Conservation (phyloP, 768 basidiomycete species). For the Podaxis carcinomalis region DNA sequence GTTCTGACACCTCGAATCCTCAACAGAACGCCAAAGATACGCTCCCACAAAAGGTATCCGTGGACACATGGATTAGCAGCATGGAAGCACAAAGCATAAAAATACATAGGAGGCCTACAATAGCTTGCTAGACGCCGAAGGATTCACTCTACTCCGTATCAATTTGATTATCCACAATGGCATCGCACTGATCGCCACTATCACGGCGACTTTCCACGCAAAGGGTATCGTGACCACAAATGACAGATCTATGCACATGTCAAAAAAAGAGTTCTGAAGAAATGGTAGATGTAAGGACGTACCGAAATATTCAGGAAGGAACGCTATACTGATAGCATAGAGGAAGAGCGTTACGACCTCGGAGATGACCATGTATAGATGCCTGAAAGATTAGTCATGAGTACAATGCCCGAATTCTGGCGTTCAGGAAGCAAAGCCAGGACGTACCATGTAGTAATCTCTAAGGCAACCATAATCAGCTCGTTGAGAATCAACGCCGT, state of each 20-base stretch:
- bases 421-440: not conserved
- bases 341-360: constrained; percentile 86
- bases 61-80: not conserved
- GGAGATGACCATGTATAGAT: constrained; percentile 90
- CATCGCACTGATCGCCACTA: constrained; percentile 90
- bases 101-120: constrained; percentile 33
- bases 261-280: not conserved
- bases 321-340: constrained; percentile 87
- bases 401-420: not conserved
- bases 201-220: constrained; percentile 92
- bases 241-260: constrained; percentile 61
- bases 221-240: constrained; percentile 89
- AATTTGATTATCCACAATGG: constrained; percentile 90
- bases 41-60: not conserved
- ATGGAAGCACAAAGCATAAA: not conserved
- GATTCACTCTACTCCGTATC: constrained; percentile 80
- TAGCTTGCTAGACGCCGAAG: constrained; percentile 92
- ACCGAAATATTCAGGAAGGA: constrained; percentile 98
- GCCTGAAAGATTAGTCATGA: constrained; percentile 45
- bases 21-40: not conserved
- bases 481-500: constrained; percentile 95
- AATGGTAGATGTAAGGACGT: constrained; percentile 22
- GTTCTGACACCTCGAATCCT: not conserved
- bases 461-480: constrained; percentile 97
- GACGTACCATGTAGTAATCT: constrained; percentile 91